A percentile compares a stretch with the other conserved stretches of the same genome.
phyloP scores from a whole-genome alignment of 2,329 filamentous ascomycete genomes.

The Claviceps sorghi region DNA sequence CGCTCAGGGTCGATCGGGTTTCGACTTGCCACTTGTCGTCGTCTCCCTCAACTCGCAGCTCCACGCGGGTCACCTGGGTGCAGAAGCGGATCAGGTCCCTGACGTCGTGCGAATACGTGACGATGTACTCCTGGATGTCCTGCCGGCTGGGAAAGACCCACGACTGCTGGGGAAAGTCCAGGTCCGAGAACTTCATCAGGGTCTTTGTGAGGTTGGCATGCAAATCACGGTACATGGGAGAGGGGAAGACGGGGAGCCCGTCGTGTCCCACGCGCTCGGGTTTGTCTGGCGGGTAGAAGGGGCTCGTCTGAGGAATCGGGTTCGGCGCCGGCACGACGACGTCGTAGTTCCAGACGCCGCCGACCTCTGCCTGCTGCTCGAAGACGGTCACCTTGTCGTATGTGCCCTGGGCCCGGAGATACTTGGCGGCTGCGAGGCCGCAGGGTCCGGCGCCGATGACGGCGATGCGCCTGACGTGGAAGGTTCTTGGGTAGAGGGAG shows the following conservation, averaged over 20 bases:
- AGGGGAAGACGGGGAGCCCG: constrained; percentile 50
- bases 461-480: constrained; percentile 48
- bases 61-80: constrained; percentile 51
- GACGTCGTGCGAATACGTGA: constrained; percentile 55
- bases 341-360: constrained; percentile 79
- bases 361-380: constrained; percentile 63
- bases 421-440: constrained; percentile 68
- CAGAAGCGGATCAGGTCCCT: constrained; percentile 53
- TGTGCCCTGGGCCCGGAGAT: constrained; percentile 51
- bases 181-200: constrained; percentile 68
- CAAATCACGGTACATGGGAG: constrained; percentile 66
- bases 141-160: constrained; percentile 63
- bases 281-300: constrained; percentile 46
- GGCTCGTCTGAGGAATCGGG: constrained; percentile 54
- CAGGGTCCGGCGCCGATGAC: constrained; percentile 73
- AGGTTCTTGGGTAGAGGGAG: constrained; percentile 17
- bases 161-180: constrained; percentile 45
- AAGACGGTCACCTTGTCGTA: constrained; percentile 63
- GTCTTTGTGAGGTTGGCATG: constrained; percentile 76
- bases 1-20: constrained; percentile 34
- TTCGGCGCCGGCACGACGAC: constrained; percentile 30
- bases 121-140: constrained; percentile 58
- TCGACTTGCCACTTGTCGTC: constrained; percentile 47
- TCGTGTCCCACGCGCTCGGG: constrained; percentile 35
- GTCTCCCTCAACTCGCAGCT: constrained; percentile 14